These are phyloP conservation scores for Lenzites betulinus DNA, from an alignment of 768 basidiomycete genomes.

Conservation along the genomic window DNA sequence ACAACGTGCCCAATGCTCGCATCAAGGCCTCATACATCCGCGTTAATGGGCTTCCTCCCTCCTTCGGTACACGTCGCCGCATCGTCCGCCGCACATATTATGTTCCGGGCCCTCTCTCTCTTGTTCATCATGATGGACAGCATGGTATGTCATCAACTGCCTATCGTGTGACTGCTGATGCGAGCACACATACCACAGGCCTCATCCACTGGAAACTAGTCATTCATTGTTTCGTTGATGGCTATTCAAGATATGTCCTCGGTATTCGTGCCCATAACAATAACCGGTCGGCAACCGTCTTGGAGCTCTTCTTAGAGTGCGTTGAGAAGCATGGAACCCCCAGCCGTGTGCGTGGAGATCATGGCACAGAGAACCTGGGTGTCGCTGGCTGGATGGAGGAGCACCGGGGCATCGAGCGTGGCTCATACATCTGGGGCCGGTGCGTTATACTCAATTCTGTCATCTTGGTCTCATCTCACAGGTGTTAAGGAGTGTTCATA, in stretches of 20 bases:
- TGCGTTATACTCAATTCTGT: slow-evolving; percentile 1
- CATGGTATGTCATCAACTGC: slow-evolving; percentile 15
- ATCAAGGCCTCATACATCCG: slow-evolving; percentile 1
- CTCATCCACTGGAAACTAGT: slow-evolving; percentile 31
- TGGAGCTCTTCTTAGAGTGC: slow-evolving; percentile 33
- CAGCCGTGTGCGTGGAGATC: slow-evolving; percentile 37
- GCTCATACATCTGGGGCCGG: slow-evolving; percentile 33
- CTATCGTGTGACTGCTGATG: not conserved
- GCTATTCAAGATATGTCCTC: slow-evolving; percentile 29
- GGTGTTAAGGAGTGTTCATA: slow-evolving; percentile 32
- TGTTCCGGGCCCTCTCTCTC: slow-evolving; percentile 25
- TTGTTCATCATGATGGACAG: slow-evolving; percentile 31
- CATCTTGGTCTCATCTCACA: no score
- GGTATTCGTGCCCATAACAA: slow-evolving; percentile 40
- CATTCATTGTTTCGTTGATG: slow-evolving; percentile 31
- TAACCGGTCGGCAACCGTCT: slow-evolving; percentile 41
- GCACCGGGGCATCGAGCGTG: slow-evolving; percentile 31
- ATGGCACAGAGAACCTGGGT: slow-evolving; percentile 41
- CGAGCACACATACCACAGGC: slow-evolving; percentile 18
- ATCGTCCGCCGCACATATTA: slow-evolving; percentile 19
- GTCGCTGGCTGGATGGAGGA: slow-evolving; percentile 41
- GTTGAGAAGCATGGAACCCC: slow-evolving; percentile 33
- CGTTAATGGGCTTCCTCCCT: not conserved
- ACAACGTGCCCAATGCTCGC: not conserved
- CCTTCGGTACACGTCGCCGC: slow-evolving; percentile 3